Base-by-base conservation (phyloP, 805 yeast genomes). In the Barnettozyma vustinii region DNA sequence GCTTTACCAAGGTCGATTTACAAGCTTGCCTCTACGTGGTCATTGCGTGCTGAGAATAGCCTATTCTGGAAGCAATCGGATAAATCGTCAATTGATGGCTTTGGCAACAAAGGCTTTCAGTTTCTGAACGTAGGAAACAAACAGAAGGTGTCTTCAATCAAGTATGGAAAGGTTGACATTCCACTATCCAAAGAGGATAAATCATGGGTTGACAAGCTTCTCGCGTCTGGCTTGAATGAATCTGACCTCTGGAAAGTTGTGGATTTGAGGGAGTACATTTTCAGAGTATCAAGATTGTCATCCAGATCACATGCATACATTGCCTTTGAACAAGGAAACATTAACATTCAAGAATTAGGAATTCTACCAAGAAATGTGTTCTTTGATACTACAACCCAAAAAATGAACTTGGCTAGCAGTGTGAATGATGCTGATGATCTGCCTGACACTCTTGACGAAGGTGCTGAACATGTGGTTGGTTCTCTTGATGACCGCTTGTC, bases 161-260 rank as follows among this genome's bases (percentile, higher is more conserved):
- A 72, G 2, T 67, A 67, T 30, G 71, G 70, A 18, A 73, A 74
- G 45, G 47, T 60, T 23, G 80, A 77, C 42, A 63, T 77, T 12
- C 81, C 81, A 4, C 52, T 85, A 23, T 81, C 88, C 0, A 73
- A 75, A 3, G 85, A 80, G 49, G 96, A 87, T 63, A 73, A 76
- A 48, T 73, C 74, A 30, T 85, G 96, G 90, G 69, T 89, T n/a
- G 78, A 78, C 35, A 80, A 83, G 53, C 69, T 92, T 40, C 75
- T 79, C 42, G 73, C 83, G 2, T 73, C 87, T n/a, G 98, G 97
- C 0, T 66, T 92, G 45, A 72, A 72, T 8, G 88, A 81, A 9
- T 72, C 71, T 8, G 95, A 89, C 41, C 57, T 87, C 23, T 92
- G 97, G 97, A 92, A 91, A 63, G 67, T 92, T 12, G 82, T 83